Conservation (phyloP, 371 early-diverging fungal species). For the Apophysomyces elegans region DNA sequence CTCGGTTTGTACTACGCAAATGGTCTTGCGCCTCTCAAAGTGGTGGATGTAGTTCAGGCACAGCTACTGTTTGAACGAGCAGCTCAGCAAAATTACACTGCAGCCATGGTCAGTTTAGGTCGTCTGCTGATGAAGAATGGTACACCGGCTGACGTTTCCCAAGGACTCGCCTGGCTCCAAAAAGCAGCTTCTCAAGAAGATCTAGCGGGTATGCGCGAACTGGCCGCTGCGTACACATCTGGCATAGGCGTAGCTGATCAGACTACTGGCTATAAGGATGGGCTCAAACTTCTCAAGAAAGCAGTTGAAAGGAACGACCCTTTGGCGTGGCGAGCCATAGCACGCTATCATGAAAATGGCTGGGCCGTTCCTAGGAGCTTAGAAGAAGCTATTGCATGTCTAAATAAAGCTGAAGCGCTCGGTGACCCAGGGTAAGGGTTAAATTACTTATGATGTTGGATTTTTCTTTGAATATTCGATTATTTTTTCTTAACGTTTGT, state of each 20-base stretch:
- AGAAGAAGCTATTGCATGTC: slow-evolving; percentile 30
- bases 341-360: slow-evolving; percentile 36
- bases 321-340: slow-evolving; percentile 23
- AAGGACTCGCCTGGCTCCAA: slow-evolving; percentile 20
- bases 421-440: slow-evolving; percentile 35
- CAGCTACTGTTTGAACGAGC: slow-evolving; percentile 38
- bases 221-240: slow-evolving; percentile 14
- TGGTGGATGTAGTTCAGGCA: slow-evolving; percentile 33
- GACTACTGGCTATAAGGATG: slow-evolving; percentile 19
- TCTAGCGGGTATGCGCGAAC: slow-evolving; percentile 21
- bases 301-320: slow-evolving; percentile 17
- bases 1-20: slow-evolving; percentile 52
- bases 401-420: slow-evolving; percentile 26
- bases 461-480: not conserved
- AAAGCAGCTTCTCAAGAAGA: slow-evolving; percentile 25
- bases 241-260: not conserved
- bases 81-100: slow-evolving; percentile 35
- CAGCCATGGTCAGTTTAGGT: slow-evolving; percentile 42
- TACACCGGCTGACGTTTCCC: slow-evolving; percentile 13
- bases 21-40: slow-evolving; percentile 36
- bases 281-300: slow-evolving; percentile 13
- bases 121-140: slow-evolving; percentile 22
- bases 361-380: slow-evolving; percentile 19
- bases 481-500: too few species aligned
- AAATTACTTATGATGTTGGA: not conserved